Evolutionary conservation across 768 basidiomycete species (phyloP).

Genomic region (Agaricus subrufescens): DNA sequence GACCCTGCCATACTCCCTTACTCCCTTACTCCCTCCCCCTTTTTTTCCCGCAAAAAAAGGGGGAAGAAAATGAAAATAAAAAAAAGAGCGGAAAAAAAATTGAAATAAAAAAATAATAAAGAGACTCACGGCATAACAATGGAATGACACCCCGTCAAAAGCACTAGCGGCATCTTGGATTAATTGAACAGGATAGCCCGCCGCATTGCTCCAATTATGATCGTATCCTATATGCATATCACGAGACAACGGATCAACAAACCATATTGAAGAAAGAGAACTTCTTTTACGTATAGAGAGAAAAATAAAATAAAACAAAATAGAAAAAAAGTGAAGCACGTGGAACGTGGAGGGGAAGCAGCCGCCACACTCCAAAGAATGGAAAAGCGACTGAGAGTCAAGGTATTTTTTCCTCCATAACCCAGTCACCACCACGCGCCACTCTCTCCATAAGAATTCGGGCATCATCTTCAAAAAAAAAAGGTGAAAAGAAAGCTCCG

Average conservation of each 20-base stretch:
- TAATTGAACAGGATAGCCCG: constrained; percentile 52
- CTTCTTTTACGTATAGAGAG: constrained; percentile 1
- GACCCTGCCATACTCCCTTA: too few species aligned
- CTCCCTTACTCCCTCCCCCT: too few species aligned
- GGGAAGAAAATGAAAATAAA: too few species aligned
- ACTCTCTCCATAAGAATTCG: too few species aligned
- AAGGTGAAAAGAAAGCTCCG: neutral
- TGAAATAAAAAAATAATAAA: neutral
- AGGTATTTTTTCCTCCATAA: neutral
- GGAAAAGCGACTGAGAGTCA: neutral
- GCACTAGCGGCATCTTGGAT: constrained; percentile 52
- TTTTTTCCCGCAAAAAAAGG: too few species aligned
- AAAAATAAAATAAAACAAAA: too few species aligned
- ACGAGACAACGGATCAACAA: neutral
- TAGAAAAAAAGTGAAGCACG: neutral
- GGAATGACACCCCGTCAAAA: constrained; percentile 64
- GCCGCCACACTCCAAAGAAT: neutral
- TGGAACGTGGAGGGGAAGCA: neutral
- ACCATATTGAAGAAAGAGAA: neutral
- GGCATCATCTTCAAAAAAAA: too few species aligned
- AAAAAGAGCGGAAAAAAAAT: too few species aligned
- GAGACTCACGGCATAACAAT: constrained; percentile 48
- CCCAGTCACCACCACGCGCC: neutral
- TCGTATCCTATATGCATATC: constrained; percentile 29
- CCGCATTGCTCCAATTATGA: constrained; percentile 67